Conservation (phyloP, 768 basidiomycete genomes). For the Rubroboletus satanas region DNA sequence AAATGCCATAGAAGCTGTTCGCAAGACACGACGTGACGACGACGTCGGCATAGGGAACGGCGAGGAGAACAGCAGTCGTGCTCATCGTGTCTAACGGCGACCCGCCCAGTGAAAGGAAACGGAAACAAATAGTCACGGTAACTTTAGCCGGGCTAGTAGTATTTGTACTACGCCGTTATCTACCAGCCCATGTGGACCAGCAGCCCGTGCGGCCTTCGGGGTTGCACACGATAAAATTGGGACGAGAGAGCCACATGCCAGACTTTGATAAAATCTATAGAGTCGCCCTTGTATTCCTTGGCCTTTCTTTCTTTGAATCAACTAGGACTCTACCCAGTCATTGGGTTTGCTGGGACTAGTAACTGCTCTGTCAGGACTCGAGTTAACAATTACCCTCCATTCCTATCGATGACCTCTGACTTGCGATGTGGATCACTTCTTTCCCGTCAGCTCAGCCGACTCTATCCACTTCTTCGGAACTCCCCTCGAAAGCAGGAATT, state of each 20-base stretch:
- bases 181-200: not conserved
- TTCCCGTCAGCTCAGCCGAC: constrained; percentile 40
- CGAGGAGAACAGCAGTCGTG: constrained; percentile 13
- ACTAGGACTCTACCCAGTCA: too few relatives aligned
- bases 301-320: too few relatives aligned
- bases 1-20: constrained; percentile 53
- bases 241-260: too few relatives aligned
- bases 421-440: constrained; percentile 34
- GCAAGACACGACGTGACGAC: constrained; percentile 41
- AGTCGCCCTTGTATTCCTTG: too few relatives aligned
- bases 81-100: constrained; percentile 6
- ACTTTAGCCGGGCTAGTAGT: not conserved
- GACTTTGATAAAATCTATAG: too few relatives aligned
- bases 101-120: not conserved
- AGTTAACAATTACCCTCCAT: too few relatives aligned
- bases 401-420: too few relatives aligned
- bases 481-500: constrained; percentile 63
- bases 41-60: constrained; percentile 21
- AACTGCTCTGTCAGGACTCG: too few relatives aligned
- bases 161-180: not conserved
- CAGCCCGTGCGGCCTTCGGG: too few relatives aligned
- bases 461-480: constrained; percentile 84
- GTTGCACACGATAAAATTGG: too few relatives aligned
- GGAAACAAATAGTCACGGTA: not conserved
- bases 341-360: too few relatives aligned